Base-by-base conservation (phyloP, 257 asterid species). In the Primulina huaijiensis region DNA sequence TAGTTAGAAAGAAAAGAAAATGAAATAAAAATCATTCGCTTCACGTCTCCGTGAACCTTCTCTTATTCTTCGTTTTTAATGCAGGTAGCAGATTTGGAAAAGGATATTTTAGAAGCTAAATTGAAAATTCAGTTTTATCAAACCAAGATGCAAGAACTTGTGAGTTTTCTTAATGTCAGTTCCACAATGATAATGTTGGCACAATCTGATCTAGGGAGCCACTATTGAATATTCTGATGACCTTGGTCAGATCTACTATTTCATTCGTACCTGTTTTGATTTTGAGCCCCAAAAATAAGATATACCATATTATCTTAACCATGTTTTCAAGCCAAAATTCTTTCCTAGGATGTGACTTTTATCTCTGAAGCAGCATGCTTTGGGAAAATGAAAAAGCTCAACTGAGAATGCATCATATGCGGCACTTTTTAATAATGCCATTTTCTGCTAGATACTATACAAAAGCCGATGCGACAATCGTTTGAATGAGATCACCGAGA, bases 391-490 rank as follows among this genome's bases (percentile, higher is more conserved):
- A 64, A 61, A 50, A 60, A 60, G 30, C 30, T 58, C 30, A 46
- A 62, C 19, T 70, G 29, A 64, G 19, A 38, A 35, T 62, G 66
- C 69, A 72, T 62, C 62, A 56, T 72, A 33, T 62, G 21, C 58
- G 56, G n/a, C 60, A 27, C 34, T 60, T 69, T 29, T 79, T 81
- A 62, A 63, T 59, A 5, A 62, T 73, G 56, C 61, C 65, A 30
- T 77, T 71, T 83, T 77, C n/a, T 82, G 57, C 68, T 85, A 94
- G 97, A 79, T 94, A 80, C 81, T 94, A 40, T 88, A 94, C 83
- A 94, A 94, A 87, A 94, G 98, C 74, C 88, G 95, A 74, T 91
- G 97, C 52, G 99, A 91, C 79, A 94, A 89, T 80, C 84, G 98
- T 65, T 76, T 94, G 74, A 94, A 91, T 64, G 99, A 91, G 89